Evolutionary conservation across 495 filamentous ascomycete species (phyloP).

Genomic region (Aspergillus leporis): DNA sequence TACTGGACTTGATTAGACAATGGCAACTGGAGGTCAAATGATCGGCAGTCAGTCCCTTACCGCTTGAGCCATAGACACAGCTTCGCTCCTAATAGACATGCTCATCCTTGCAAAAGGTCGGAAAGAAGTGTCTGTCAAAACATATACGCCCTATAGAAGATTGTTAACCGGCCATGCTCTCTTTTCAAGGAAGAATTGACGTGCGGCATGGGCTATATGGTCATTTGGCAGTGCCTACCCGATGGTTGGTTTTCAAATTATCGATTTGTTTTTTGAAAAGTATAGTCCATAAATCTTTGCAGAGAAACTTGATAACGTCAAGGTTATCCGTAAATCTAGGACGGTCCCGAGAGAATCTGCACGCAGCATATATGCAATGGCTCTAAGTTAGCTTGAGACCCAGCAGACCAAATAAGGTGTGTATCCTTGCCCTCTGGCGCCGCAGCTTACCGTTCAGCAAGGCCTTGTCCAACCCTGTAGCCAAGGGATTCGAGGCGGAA

Average conservation of each 20-base stretch:
- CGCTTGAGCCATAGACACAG: constrained; percentile 73
- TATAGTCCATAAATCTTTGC: constrained; percentile 94
- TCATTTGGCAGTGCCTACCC: constrained; percentile 45
- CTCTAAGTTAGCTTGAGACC: neutral
- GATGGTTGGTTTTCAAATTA: constrained; percentile 97
- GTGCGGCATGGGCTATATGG: neutral
- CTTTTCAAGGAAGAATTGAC: neutral
- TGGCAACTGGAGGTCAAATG: constrained; percentile 1
- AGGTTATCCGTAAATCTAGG: constrained; percentile 85
- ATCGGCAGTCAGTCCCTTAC: constrained; percentile 51
- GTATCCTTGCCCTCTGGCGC: neutral
- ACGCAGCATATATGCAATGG: neutral
- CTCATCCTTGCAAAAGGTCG: constrained; percentile 86
- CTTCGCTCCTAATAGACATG: constrained; percentile 68
- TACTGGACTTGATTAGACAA: constrained; percentile 55
- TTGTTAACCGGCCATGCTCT: neutral
- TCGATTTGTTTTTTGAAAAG: constrained; percentile 96
- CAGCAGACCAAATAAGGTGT: neutral
- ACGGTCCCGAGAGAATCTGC: constrained; percentile 82
- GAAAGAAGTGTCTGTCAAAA: constrained; percentile 92
- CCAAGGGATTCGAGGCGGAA: constrained; percentile 82
- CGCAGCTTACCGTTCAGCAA: constrained; percentile 78
- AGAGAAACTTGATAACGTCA: constrained; percentile 95
- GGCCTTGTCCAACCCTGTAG: constrained; percentile 88
- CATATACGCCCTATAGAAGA: constrained; percentile 76